Base-by-base conservation (phyloP, 495 filamentous ascomycete species). In the Friedmanniomyces simplex region DNA sequence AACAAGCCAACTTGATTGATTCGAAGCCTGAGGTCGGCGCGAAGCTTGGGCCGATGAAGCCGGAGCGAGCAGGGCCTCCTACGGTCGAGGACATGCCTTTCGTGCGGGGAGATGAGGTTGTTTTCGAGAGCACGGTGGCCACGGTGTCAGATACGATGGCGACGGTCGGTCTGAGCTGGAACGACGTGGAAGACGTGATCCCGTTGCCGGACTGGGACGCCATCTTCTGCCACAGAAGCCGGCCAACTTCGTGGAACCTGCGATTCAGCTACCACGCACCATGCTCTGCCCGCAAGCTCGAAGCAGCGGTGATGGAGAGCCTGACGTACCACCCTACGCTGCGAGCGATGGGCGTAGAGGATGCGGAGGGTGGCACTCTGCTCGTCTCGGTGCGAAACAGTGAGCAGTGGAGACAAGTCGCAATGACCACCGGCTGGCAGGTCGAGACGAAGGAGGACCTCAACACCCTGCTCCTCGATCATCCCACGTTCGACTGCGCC, bases 171-270 rank as follows among this genome's bases (percentile, higher is more conserved):
- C 37, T 61, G 30, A 8, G 18, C 10, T 61, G 58, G 58, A 49
- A 39, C 7, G 58, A 61, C 21, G 58, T 61, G 10, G 52, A 57
- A 25, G 58, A 61, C 28, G 58, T 61, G 7, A 56, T 55, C 25
- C 45, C 58, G 2, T 20, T 57, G 45, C 54, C 54, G 6, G 34
- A 57, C 43, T 57, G 54, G 54, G 54, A 57, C n/a, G 54, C 43
- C 11, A 57, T 57, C 46, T 57, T 57, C 46, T 36, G 26, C 28
- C 26, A 57, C 54, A 21, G 22, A 11, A 41, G n/a, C 20, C 43
- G 54, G 20, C 54, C 54, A 4, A 50, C 54, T 8, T 57, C 54
- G 4, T 57, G 54, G 54, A 57, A 57, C 24, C 46, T 57, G 34
- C 54, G 54, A 20, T 57, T 49, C 45, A 57, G 54, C 30, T 57